Evolutionary conservation across 371 early-diverging fungal genomes (phyloP), one percentile per base, ranked within the genome.

Genomic region (Saksenaea vasiformis): DNA sequence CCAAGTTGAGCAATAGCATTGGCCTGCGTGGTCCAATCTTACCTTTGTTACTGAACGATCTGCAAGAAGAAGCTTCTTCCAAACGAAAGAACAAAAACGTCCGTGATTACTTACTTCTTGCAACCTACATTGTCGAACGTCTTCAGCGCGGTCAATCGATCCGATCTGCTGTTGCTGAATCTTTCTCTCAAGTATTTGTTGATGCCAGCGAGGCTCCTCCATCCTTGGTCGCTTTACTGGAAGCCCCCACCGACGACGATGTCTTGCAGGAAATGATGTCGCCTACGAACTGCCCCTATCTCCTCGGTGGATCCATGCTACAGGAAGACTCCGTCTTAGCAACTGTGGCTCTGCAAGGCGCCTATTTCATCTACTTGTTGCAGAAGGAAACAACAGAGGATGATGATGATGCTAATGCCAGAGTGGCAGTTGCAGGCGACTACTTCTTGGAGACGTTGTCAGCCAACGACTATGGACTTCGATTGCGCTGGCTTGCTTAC

Each of bases 131-230:
- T 19, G 76, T 83, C 13, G 93, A 92, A 58, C 79, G 89, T 41
- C 62, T 91, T 22, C 89, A 90, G 63, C 86, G 91, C 35, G 91
- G 91, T 27, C 83, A 86, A 47, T 68, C 77, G 2, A 64, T 90
- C 7, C 68, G 68, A 53, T 60, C 66, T 35, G 84, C 90, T 5
- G 72, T 87, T 10, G 65, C 60, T 13, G 80, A 85, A 13, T 70
- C 90, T n/a, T 78, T 84, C 47, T 75, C 75, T 34, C 87, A 88
- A 55, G 83, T 86, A 9, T 85, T 85, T 65, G 71, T 76, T 9
- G 76, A 84, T 66, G 54, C 68, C 9, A 65, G 67, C 9, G 67
- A 70, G 2, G 68, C 66, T 0, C 73, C 73, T 14, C 68, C 68
- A 5, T 41, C 71, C 1, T 51, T 74, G 5, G 38, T 54, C 36